Evolutionary conservation across 176 grass and related monocot species (phyloP).

Genomic region (Musa beccarii): DNA sequence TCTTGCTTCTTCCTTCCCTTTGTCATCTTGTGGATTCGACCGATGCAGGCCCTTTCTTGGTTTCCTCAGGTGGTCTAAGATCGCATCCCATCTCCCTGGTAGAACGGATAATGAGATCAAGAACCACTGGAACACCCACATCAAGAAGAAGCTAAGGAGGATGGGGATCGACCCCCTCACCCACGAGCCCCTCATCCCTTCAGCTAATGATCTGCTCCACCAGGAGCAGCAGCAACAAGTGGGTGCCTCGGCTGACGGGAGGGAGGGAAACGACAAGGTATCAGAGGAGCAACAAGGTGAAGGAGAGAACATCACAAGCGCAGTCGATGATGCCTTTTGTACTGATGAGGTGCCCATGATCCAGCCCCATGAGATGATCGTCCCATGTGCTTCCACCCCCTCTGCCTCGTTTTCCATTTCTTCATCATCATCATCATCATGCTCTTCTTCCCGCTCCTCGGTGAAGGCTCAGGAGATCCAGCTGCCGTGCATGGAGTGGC

Average conservation of each 20-base stretch:
- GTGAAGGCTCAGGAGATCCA: not conserved
- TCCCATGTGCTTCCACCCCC: not conserved
- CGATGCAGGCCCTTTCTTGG: not conserved
- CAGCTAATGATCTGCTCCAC: not conserved
- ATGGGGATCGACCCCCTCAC: slow-evolving; percentile 21
- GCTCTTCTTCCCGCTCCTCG: not conserved
- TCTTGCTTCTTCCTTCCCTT: not conserved
- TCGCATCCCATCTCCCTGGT: slow-evolving; percentile 16
- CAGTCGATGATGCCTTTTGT: not conserved
- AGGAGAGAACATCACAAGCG: not conserved
- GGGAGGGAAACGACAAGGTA: not conserved
- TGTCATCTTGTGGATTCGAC: not conserved
- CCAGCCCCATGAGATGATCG: slow-evolving; percentile 14
- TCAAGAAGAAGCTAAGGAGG: slow-evolving; percentile 24
- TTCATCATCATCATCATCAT: not conserved
- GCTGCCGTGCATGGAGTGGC: slow-evolving; percentile 4
- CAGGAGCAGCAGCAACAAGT: not conserved
- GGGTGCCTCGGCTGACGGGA: too few relatives aligned
- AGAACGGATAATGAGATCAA: slow-evolving; percentile 23
- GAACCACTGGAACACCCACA: slow-evolving; percentile 27
- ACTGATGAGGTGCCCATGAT: slow-evolving; percentile 18
- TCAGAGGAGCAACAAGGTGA: too few relatives aligned
- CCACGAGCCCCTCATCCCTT: slow-evolving; percentile 7
- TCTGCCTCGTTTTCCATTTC: not conserved
- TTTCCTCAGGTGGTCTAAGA: slow-evolving; percentile 19